These are phyloP conservation scores for Gautieria morchelliformis DNA, from an alignment of 768 basidiomycete species.

Conservation along the genomic window DNA sequence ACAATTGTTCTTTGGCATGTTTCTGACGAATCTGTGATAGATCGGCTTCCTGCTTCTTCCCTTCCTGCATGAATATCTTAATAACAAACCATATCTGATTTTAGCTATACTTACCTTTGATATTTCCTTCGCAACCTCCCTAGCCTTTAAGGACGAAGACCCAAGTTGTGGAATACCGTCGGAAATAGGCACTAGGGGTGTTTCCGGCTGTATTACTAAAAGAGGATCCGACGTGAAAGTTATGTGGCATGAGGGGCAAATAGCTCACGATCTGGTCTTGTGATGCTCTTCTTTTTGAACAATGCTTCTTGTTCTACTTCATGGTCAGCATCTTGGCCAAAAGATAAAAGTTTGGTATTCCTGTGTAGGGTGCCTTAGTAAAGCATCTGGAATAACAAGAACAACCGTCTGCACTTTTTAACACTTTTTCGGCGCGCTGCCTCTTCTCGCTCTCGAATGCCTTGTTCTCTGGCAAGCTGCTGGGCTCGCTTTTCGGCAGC, in stretches of 20 bases:
- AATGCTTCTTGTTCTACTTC: conserved; percentile 45
- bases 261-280: conserved; percentile 70
- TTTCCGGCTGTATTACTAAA: conserved; percentile 1
- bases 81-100: neutral
- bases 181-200: neutral
- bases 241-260: neutral
- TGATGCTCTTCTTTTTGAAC: conserved; percentile 75
- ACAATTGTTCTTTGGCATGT: conserved; percentile 62
- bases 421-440: conserved; percentile 61
- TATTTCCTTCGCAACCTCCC: conserved; percentile 27
- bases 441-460: conserved; percentile 72
- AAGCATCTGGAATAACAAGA: neutral
- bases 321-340: conserved; percentile 58
- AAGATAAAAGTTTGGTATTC: conserved; percentile 84
- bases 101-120: neutral
- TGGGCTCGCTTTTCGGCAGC: conserved; percentile 85
- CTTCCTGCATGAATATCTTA: conserved; percentile 5
- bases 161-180: neutral
- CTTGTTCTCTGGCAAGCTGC: conserved; percentile 67
- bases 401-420: conserved; percentile 25
- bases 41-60: conserved; percentile 30
- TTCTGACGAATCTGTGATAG: conserved; percentile 66
- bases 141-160: conserved; percentile 13
- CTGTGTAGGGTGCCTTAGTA: conserved; percentile 28
- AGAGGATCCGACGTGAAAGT: neutral